These are phyloP conservation scores for Zasmidium citrigriseum DNA, from an alignment of 2,329 filamentous ascomycete species.

Conservation along the genomic window DNA sequence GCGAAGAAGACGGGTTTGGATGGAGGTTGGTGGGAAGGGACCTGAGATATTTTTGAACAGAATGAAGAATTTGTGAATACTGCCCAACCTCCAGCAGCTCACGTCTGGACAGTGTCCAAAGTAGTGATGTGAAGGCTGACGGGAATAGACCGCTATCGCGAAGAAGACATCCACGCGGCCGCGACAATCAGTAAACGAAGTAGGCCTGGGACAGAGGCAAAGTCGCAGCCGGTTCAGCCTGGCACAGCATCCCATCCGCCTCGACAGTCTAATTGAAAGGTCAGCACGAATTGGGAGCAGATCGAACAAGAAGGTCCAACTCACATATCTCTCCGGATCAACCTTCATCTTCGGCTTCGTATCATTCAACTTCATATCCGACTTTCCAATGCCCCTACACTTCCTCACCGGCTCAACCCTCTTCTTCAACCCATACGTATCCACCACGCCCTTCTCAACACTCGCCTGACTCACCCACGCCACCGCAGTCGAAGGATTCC, in stretches of 20 bases:
- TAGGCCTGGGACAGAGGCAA: constrained; percentile 77
- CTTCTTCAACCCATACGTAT: constrained; percentile 74
- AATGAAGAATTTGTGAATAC: neutral
- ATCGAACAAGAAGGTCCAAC: constrained; percentile 27
- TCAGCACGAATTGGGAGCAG: constrained; percentile 15
- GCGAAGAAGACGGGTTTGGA: neutral
- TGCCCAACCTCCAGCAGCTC: no score
- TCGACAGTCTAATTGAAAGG: constrained; percentile 60
- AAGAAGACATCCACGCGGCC: no score
- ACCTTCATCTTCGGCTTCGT: constrained; percentile 83
- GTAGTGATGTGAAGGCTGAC: no score
- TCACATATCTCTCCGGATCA: constrained; percentile 82
- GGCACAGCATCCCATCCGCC: constrained; percentile 75
- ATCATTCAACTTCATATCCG: constrained; percentile 89
- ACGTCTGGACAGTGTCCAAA: no score
- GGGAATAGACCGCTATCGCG: no score
- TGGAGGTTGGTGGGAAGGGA: no score
- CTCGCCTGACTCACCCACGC: constrained; percentile 80
- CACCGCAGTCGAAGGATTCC: constrained; percentile 63
- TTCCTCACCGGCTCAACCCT: constrained; percentile 76
- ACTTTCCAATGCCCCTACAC: constrained; percentile 75
- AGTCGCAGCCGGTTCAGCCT: constrained; percentile 68
- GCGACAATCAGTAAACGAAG: constrained; percentile 63
- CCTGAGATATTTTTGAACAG: neutral
- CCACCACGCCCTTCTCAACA: constrained; percentile 65